Evolutionary conservation across 768 basidiomycete genomes (phyloP), one percentile per base, ranked within the genome.

Genomic region (Boletellus emodensis): DNA sequence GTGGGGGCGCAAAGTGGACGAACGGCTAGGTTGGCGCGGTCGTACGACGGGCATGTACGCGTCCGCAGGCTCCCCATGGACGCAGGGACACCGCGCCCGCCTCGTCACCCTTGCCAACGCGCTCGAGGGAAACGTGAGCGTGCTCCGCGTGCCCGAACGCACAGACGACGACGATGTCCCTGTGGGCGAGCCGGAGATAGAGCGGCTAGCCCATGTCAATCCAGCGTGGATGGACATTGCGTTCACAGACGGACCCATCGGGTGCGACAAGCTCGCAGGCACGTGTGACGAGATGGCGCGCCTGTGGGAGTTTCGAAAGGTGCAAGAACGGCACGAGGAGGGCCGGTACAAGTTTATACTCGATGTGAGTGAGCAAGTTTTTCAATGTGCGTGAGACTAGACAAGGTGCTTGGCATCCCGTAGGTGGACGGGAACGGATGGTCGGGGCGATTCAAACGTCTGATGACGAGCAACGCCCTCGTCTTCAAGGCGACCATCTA

Each of bases 401-500:
- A 7, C 11, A 5, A n/a, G 18, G 22, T 20, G 34, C 15, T 12
- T 8, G 30, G 10, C 30, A 30, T 30, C 30, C 30, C 3, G 8
- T 15, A 39, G 80, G 67, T 83, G 11, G 81, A 83, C 52, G 83
- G 81, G 8, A 81, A 82, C 49, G 85, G 82, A 1, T 85, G 84
- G 83, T 84, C 82, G 3, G 74, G 79, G n/a, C 75, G 84, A 4
- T 88, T 87, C 63, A 83, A 84, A 53, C 71, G 83, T 4, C 69
- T 87, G 2, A 73, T 87, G 4, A 80, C 80, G 3, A 75, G 79
- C 20, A 83, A 84, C 22, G 74, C 84, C 0, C 67, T 85, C 14
- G 70, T 87, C 6, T 79, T 88, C 70, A 87, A 87, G 60, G 72
- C 81, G 33, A 87, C 85, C 0, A 76, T 87, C 53, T 87, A 83